These are phyloP conservation scores for Boletellus deceptivus DNA, from an alignment of 1,284 basidiomycete species.

Conservation along the genomic window DNA sequence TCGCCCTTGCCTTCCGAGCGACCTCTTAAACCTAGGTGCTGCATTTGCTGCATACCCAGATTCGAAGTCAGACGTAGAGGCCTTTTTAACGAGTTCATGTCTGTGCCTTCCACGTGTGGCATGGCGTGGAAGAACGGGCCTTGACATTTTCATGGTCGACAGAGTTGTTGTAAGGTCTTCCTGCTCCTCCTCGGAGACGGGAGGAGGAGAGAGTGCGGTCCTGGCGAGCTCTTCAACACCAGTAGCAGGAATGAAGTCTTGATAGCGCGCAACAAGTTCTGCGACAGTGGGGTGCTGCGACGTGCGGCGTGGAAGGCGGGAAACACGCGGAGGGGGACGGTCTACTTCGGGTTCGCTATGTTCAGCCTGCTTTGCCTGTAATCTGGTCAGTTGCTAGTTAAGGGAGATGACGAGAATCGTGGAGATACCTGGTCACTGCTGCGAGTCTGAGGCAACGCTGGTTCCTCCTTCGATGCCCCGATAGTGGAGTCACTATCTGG, in stretches of 20 bases:
- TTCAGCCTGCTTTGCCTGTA: conserved; percentile 22
- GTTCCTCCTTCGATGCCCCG: conserved; percentile 58
- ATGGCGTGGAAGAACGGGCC: conserved; percentile 36
- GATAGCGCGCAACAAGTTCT: conserved; percentile 82
- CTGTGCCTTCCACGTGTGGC: conserved; percentile 49
- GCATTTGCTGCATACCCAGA: conserved; percentile 88
- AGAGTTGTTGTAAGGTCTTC: conserved; percentile 43
- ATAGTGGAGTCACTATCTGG: conserved; percentile 89
- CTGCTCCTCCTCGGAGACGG: conserved; percentile 71
- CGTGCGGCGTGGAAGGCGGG: conserved; percentile 69
- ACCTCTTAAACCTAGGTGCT: conserved; percentile 55
- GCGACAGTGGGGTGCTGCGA: conserved; percentile 68
- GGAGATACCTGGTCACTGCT: conserved; percentile 28
- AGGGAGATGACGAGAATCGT: neutral
- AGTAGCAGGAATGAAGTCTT: conserved; percentile 70
- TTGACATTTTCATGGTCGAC: conserved; percentile 21
- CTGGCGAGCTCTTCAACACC: conserved; percentile 67
- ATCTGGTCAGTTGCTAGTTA: neutral
- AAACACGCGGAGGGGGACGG: conserved; percentile 38
- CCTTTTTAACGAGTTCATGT: conserved; percentile 47
- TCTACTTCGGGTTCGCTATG: conserved; percentile 18
- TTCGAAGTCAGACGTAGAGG: conserved; percentile 82
- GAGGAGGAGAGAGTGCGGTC: conserved; percentile 60
- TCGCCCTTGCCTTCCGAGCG: conserved; percentile 37
- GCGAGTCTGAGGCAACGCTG: conserved; percentile 20